Base-by-base conservation (phyloP, 331 rosid genomes). In the Rosa hybrid region DNA sequence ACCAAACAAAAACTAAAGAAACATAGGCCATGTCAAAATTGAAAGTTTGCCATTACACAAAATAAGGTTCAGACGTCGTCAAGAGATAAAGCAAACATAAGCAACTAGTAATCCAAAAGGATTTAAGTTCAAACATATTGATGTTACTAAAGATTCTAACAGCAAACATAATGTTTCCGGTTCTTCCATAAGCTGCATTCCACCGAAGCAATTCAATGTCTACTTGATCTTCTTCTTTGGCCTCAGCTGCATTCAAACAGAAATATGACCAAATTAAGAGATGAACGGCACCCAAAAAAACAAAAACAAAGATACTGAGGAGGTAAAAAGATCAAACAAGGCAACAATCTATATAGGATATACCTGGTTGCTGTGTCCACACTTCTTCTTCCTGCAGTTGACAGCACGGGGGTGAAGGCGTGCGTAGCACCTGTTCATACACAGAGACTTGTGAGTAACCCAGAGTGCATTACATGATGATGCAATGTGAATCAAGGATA, bases 311-410 rank as follows among this genome's bases (percentile, higher is more conserved):
- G 6, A 42, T 39, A 57, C 2, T 2, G 1, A 51, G 0, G 51
- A 57, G 27, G n/a, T 20, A 6, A 75, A 25, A 4, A 14, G n/a
- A 34, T 2, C 38, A 46, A 23, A 20, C 50, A 8, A 12, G 46
- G 18, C 23, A 46, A 12, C 39, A 51, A n/a, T 8, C 11, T 10
- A 1, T 50, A 45, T 16, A 57, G 49, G 48, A 57, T 0, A 20
- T 72, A 91, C 98, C 98, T 94, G 98, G 97, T 94, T 94, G 97
- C 98, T 96, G 90, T 96, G 99, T 45, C 99, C 99, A 84, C 99
- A 96, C 88, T 96, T 96, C 97, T 96, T 96, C 81, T 93, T 96
- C 92, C 99, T 91, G 97, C 98, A 96, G 91, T 96, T 96, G 71
- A 96, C 99, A 16, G 99, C 99, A 74, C 99, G 98, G 3, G 99